Percentiles rank a stretch among this genome's conserved stretches.
Conservation (phyloP, 2,329 filamentous ascomycete genomes). For the Pestalotiopsis sp. region DNA sequence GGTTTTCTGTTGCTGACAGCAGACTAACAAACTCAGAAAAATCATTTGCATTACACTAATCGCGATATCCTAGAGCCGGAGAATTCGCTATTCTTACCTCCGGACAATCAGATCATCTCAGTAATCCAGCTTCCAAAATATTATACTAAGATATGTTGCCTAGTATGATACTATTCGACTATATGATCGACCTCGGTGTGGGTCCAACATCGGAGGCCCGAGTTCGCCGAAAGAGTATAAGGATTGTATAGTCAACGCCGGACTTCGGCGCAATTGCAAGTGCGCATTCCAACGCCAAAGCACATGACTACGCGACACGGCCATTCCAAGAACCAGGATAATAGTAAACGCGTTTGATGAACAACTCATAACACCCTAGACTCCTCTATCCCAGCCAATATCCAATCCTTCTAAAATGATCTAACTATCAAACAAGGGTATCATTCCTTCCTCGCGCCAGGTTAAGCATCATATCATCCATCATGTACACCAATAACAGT, state of each 20-base stretch:
- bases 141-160: not conserved
- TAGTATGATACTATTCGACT: not conserved
- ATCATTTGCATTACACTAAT: not conserved
- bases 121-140: not conserved
- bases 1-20: not conserved
- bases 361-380: not conserved
- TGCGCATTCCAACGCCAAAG: not conserved
- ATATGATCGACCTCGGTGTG: not conserved
- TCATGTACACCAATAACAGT: not conserved
- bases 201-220: not conserved
- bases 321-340: not conserved
- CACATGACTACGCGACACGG: not conserved
- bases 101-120: not conserved
- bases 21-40: not conserved
- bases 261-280: not conserved
- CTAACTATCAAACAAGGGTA: conserved; percentile 6
- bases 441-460: conserved; percentile 7
- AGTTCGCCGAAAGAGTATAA: not conserved
- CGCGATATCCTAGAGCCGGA: not conserved
- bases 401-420: not conserved
- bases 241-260: not conserved
- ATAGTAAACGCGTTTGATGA: not conserved
- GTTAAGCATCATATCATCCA: conserved; percentile 1
- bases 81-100: not conserved
- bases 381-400: not conserved